Evolutionary conservation across 2,329 filamentous ascomycete genomes (phyloP).

Genomic region (Dactylonectria estremocensis): DNA sequence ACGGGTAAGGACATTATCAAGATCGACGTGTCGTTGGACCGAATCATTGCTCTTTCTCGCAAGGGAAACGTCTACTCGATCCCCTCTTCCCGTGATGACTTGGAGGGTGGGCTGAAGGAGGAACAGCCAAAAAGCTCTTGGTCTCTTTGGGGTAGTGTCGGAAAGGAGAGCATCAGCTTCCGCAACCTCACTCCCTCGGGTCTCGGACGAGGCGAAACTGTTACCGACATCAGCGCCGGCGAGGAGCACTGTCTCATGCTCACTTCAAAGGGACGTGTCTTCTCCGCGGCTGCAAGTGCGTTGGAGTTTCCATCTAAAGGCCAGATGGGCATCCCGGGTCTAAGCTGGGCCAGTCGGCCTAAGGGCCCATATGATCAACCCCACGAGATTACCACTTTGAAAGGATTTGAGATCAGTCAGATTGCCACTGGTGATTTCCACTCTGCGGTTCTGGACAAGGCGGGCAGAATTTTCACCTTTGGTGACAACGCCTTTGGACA

Average conservation of each 20-base stretch:
- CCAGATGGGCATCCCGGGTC: constrained; percentile 87
- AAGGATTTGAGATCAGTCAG: constrained; percentile 78
- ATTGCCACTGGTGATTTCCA: constrained; percentile 92
- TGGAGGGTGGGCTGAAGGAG: constrained; percentile 73
- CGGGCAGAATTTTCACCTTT: constrained; percentile 87
- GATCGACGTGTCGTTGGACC: constrained; percentile 84
- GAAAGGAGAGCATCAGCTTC: constrained; percentile 72
- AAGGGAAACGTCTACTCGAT: constrained; percentile 88
- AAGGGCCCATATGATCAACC: constrained; percentile 84
- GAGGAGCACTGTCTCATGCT: constrained; percentile 89
- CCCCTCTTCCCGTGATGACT: constrained; percentile 81
- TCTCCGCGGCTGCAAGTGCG: constrained; percentile 87
- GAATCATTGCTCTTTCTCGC: constrained; percentile 83
- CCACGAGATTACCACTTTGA: constrained; percentile 82
- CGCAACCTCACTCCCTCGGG: constrained; percentile 77
- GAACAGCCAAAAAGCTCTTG: constrained; percentile 73
- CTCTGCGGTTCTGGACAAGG: constrained; percentile 82
- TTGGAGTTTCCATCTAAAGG: constrained; percentile 85
- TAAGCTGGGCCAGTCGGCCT: constrained; percentile 85
- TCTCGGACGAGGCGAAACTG: constrained; percentile 78
- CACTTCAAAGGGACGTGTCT: constrained; percentile 88
- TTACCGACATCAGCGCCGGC: constrained; percentile 83
- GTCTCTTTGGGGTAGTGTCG: constrained; percentile 76
- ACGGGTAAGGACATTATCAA: constrained; percentile 85
- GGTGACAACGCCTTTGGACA: constrained; percentile 95